Percentiles rank a stretch among this genome's conserved stretches.
Evolutionary conservation across 2,329 filamentous ascomycete species (phyloP).

Genomic region (Davidsoniella eucalypti): DNA sequence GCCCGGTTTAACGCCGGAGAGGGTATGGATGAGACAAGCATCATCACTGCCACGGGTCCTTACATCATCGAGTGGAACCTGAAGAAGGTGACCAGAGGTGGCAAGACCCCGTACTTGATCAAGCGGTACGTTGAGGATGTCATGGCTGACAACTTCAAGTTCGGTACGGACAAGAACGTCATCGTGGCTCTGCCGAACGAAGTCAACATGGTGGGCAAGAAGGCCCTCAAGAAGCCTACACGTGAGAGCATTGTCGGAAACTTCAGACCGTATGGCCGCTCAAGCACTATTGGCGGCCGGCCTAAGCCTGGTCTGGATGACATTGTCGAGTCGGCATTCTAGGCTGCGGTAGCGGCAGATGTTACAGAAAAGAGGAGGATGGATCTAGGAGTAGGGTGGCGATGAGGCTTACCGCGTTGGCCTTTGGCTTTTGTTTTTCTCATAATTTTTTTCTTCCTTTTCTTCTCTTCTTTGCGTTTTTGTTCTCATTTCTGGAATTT

Average conservation of each 20-base stretch:
- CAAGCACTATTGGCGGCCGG: slow-evolving; percentile 31
- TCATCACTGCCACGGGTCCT: slow-evolving; percentile 89
- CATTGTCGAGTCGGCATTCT: slow-evolving; percentile 59
- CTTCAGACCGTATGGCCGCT: slow-evolving; percentile 23
- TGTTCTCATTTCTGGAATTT: not conserved
- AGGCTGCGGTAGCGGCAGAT: slow-evolving; percentile 8
- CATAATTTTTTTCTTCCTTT: not conserved
- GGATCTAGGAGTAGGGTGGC: not conserved
- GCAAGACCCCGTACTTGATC: slow-evolving; percentile 84
- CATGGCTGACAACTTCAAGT: slow-evolving; percentile 97
- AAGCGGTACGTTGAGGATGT: slow-evolving; percentile 92
- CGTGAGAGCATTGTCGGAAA: slow-evolving; percentile 75
- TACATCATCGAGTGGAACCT: slow-evolving; percentile 95
- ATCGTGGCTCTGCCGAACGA: slow-evolving; percentile 94
- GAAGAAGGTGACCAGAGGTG: slow-evolving; percentile 69
- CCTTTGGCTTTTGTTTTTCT: not conserved
- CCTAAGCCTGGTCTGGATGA: slow-evolving; percentile 68
- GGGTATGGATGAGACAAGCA: slow-evolving; percentile 70
- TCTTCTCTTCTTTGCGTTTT: slow-evolving; percentile 5
- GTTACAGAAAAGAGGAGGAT: not conserved
- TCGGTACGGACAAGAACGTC: slow-evolving; percentile 91
- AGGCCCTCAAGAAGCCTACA: slow-evolving; percentile 71
- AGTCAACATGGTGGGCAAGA: slow-evolving; percentile 91
- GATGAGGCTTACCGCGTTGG: no score
- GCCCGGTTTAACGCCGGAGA: slow-evolving; percentile 88